A percentile compares a stretch with the other conserved stretches of the same genome.
Evolutionary conservation across 2,329 filamentous ascomycete genomes (phyloP).

Genomic region (Trichoderma lentiforme): DNA sequence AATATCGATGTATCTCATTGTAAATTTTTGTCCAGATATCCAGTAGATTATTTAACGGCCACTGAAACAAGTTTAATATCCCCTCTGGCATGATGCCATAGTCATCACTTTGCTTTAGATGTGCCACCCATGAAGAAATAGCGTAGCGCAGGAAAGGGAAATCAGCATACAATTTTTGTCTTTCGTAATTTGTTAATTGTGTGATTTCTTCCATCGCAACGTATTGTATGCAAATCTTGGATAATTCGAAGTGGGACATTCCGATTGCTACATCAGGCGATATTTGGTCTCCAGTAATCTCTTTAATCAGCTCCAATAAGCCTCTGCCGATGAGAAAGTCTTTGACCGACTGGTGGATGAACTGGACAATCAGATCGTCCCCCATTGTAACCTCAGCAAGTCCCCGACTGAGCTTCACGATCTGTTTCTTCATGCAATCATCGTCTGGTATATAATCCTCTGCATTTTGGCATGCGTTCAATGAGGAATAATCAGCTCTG

Average conservation of each 20-base stretch:
- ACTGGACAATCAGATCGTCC: conserved; percentile 26
- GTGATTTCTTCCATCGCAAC: conserved; percentile 24
- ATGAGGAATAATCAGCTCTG: conserved; percentile 23
- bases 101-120: neutral
- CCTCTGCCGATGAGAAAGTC: conserved; percentile 32
- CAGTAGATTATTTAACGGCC: neutral
- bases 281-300: conserved; percentile 12
- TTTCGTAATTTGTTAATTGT: too few relatives aligned
- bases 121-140: conserved; percentile 1
- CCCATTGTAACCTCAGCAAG: conserved; percentile 27
- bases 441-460: conserved; percentile 20
- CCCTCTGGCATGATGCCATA: neutral
- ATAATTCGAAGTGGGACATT: conserved; percentile 24
- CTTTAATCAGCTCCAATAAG: neutral
- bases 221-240: conserved; percentile 28
- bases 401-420: conserved; percentile 28
- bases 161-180: neutral
- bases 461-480: conserved; percentile 22
- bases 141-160: conserved; percentile 13
- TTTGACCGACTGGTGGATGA: conserved; percentile 35
- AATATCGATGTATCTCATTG: rapidly evolving
- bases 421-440: conserved; percentile 21
- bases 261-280: neutral
- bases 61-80: neutral
- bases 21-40: neutral